Conservation (phyloP, 2,329 filamentous ascomycete genomes). For the Aspergillus chevalieri region DNA sequence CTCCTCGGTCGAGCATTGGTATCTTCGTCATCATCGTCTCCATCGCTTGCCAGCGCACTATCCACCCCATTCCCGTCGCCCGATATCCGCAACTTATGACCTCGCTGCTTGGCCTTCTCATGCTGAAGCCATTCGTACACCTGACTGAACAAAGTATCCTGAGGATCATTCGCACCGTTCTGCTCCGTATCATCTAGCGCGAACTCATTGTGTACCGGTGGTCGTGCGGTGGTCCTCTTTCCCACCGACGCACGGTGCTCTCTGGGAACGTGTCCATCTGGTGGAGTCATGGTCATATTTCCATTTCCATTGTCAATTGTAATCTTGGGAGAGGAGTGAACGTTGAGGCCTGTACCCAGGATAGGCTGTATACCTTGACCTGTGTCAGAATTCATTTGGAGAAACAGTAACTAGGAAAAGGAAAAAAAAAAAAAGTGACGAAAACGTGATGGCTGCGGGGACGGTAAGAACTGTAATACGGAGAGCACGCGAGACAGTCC, state of each 20-base stretch:
- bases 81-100: conserved; percentile 39
- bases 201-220: conserved; percentile 9
- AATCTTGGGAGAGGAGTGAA: conserved; percentile 18
- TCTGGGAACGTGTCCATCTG: conserved; percentile 19
- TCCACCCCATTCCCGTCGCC: conserved; percentile 13
- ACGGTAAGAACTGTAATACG: neutral
- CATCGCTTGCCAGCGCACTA: conserved; percentile 31
- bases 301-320: conserved; percentile 16
- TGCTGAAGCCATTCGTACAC: conserved; percentile 77
- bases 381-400: conserved; percentile 1
- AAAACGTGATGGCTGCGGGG: neutral
- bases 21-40: conserved; percentile 18
- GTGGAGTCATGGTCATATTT: conserved; percentile 9
- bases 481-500: neutral
- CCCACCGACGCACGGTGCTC: conserved; percentile 22
- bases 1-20: conserved; percentile 7
- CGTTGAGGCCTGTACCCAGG: conserved; percentile 21
- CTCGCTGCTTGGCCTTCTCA: conserved; percentile 63
- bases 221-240: conserved; percentile 23
- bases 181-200: conserved; percentile 17
- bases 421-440: conserved; percentile 3
- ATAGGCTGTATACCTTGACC: conserved; percentile 21
- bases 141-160: conserved; percentile 56
- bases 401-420: neutral
- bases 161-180: conserved; percentile 26